A percentile compares a stretch with the other conserved stretches of the same genome.
These are phyloP conservation scores for Cladosporium sp. DNA, from an alignment of 2,329 filamentous ascomycete genomes.

Conservation along the genomic window DNA sequence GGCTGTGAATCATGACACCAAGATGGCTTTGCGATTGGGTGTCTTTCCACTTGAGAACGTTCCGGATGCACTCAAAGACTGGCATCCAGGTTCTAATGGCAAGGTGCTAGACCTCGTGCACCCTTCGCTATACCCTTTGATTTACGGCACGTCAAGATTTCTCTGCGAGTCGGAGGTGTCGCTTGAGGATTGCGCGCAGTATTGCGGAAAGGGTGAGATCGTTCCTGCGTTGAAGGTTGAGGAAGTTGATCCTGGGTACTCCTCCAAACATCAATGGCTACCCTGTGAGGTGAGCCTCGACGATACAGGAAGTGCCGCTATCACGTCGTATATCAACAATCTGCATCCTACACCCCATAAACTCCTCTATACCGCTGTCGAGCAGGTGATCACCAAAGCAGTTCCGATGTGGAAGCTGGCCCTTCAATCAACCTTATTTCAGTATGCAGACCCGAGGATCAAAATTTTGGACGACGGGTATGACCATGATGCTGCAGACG, in stretches of 20 bases:
- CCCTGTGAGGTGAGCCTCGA: slow-evolving; percentile 23
- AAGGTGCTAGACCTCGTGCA: slow-evolving; percentile 61
- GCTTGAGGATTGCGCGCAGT: slow-evolving; percentile 29
- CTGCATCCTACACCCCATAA: slow-evolving; percentile 23
- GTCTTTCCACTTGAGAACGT: background rate
- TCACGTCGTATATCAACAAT: slow-evolving; percentile 32
- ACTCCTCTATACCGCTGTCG: slow-evolving; percentile 22
- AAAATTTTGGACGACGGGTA: background rate
- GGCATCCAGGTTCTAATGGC: slow-evolving; percentile 55
- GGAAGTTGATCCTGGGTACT: slow-evolving; percentile 10
- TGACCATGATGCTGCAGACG: background rate
- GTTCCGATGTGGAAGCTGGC: slow-evolving; percentile 26
- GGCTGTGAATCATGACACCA: background rate
- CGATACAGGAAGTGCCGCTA: slow-evolving; percentile 14
- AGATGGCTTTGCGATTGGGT: background rate
- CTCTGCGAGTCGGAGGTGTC: slow-evolving; percentile 17
- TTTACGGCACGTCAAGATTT: slow-evolving; percentile 48
- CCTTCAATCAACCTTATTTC: background rate
- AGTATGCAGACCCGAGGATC: background rate
- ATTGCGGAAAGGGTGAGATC: slow-evolving; percentile 27
- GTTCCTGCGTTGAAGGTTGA: background rate
- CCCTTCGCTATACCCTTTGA: slow-evolving; percentile 59
- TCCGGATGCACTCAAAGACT: slow-evolving; percentile 40
- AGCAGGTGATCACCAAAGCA: slow-evolving; percentile 22
- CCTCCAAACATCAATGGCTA: slow-evolving; percentile 26